These are phyloP conservation scores for Narthecium ossifragum DNA, from an alignment of 106 monocot species.

Conservation along the genomic window DNA sequence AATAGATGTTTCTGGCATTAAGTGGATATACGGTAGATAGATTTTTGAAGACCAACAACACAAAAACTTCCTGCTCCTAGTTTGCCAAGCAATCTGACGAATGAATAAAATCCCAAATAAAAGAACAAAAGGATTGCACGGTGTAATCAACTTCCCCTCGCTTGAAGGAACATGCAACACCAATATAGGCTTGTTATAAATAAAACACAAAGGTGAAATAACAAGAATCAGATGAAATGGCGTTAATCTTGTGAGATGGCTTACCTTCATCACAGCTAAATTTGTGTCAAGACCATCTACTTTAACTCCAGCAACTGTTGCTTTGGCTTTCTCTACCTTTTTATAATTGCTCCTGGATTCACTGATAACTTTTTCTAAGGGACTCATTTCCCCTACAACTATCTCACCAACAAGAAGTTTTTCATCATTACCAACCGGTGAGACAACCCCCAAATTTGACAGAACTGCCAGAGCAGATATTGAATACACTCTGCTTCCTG, in stretches of 20 bases:
- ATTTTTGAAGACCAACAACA: no score
- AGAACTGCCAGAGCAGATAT: conserved; percentile 56
- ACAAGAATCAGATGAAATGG: neutral
- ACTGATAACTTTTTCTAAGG: conserved; percentile 62
- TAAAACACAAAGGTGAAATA: no score
- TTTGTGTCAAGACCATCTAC: conserved; percentile 92
- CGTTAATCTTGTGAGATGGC: neutral
- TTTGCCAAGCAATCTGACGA: no score
- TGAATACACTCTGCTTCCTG: conserved; percentile 56
- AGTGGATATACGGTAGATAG: no score
- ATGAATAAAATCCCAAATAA: no score
- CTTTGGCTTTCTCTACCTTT: conserved; percentile 72
- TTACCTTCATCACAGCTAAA: conserved; percentile 95
- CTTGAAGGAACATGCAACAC: no score
- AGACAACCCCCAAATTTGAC: conserved; percentile 56
- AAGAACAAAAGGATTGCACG: no score
- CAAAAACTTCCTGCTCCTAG: no score
- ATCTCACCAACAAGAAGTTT: conserved; percentile 83
- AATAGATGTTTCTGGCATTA: no score
- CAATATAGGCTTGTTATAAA: no score
- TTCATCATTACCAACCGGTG: conserved; percentile 29
- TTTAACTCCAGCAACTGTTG: conserved; percentile 81
- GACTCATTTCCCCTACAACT: conserved; percentile 69
- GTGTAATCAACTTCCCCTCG: no score
- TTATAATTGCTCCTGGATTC: conserved; percentile 65